Conservation (phyloP, 768 basidiomycete genomes). For the Mycena leptocephala region DNA sequence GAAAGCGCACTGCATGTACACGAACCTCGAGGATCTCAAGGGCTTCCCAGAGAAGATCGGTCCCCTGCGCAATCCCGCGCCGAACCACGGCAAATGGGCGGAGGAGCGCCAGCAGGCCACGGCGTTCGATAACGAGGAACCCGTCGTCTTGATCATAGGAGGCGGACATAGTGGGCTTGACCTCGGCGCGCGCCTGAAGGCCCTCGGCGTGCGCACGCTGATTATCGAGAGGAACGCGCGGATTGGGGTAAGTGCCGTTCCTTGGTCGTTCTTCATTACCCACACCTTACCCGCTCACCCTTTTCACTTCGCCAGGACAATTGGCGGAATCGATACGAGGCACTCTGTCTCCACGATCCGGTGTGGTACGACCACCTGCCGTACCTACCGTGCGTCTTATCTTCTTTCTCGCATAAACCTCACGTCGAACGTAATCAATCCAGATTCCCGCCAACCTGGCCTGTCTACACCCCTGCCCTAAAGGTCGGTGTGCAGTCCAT, state of each 20-base stretch:
- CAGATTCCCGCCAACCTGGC: slow-evolving; percentile 58
- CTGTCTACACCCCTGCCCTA: slow-evolving; percentile 57
- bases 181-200: slow-evolving; percentile 71
- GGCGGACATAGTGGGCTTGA: slow-evolving; percentile 71
- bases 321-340: slow-evolving; percentile 79
- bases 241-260: slow-evolving; percentile 55
- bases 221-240: slow-evolving; percentile 75
- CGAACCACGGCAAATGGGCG: slow-evolving; percentile 34
- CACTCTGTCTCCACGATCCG: slow-evolving; percentile 77
- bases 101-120: slow-evolving; percentile 45
- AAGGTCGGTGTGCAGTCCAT: too few species aligned
- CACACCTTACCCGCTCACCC: background rate
- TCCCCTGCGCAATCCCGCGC: slow-evolving; percentile 8
- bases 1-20: slow-evolving; percentile 69
- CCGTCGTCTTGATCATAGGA: slow-evolving; percentile 67
- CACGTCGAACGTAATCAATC: background rate
- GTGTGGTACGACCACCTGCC: slow-evolving; percentile 71
- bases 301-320: slow-evolving; percentile 60
- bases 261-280: background rate
- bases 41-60: slow-evolving; percentile 58
- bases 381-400: slow-evolving; percentile 51
- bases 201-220: slow-evolving; percentile 63
- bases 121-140: slow-evolving; percentile 61
- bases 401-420: background rate
- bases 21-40: slow-evolving; percentile 69